Conservation (phyloP, 345 rosid species). For the Durio zibethinus region DNA sequence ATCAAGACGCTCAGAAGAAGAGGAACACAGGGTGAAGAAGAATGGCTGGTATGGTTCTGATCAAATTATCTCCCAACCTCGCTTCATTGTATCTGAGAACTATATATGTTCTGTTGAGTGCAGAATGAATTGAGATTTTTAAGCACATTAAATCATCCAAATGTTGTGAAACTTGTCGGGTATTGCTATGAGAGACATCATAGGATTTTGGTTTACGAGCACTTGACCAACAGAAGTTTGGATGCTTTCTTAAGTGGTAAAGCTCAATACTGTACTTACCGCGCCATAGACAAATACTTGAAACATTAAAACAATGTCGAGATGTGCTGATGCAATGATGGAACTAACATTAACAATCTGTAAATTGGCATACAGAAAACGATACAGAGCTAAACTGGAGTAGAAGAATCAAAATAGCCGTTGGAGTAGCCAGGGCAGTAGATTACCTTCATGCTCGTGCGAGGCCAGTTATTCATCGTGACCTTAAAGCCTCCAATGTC, state of each 20-base stretch:
- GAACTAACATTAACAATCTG: background rate
- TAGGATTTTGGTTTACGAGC: constrained; percentile 48
- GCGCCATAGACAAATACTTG: background rate
- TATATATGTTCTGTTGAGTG: constrained; percentile 4
- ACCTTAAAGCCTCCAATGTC: constrained; percentile 46
- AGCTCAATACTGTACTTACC: background rate
- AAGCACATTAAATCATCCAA: constrained; percentile 43
- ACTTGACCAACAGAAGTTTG: constrained; percentile 39
- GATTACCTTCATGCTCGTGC: constrained; percentile 37
- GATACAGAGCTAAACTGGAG: constrained; percentile 35
- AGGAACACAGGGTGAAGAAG: constrained; percentile 40
- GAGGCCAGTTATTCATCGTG: constrained; percentile 43
- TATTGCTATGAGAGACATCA: constrained; percentile 35
- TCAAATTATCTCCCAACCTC: background rate
- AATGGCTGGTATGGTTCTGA: constrained; percentile 40
- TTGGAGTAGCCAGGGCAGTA: constrained; percentile 47
- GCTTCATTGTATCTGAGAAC: background rate
- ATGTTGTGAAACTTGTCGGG: constrained; percentile 45
- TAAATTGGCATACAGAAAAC: constrained; percentile 21
- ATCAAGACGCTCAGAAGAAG: constrained; percentile 41
- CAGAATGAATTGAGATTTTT: constrained; percentile 35
- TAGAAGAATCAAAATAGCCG: constrained; percentile 42
- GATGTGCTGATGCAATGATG: background rate
- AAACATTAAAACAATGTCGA: too few relatives aligned
- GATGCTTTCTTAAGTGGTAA: constrained; percentile 41